Evolutionary conservation across 2,329 filamentous ascomycete species (phyloP), one percentile per base, ranked within the genome.

Genomic region (Colletotrichum sublineola): DNA sequence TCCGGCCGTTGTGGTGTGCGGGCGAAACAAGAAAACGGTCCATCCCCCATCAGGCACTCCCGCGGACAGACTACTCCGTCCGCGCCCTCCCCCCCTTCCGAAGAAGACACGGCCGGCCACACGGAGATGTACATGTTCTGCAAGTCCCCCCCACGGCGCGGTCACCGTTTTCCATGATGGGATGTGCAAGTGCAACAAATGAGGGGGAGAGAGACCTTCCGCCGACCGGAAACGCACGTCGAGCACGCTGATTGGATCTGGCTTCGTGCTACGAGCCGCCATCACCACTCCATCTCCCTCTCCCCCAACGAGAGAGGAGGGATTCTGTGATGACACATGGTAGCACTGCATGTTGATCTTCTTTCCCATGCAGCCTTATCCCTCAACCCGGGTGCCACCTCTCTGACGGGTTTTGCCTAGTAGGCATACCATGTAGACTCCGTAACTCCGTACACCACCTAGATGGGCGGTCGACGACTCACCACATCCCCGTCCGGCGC

Each of bases 361-460:
- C 68, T 71, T 71, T 71, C 48, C 24, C 63, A 71, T 71, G 68
- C 68, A 71, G 68, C 68, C 68, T 71, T 71, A 71, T 71, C 68
- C 68, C 56, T 56, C 48, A 61, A 61, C 50, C 57, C 63, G 57
- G 68, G 50, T 48, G 46, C 20, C 9, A 48, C 46, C 20, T 24
- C 44, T 46, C n/a, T 46, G 31, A 24, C 33, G 31, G 31, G 58
- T 20, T 63, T n/a, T 18, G 15, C 42, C 42, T 20, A 44, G 14
- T 15, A 42, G 2, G 40, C 40, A 14, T 7, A 42, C 14, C 40
- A 42, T 18, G 40, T 18, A 42, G 24, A 1, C 14, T 42, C 40
- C 1, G 40, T 42, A 18, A 42, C 40, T 42, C 40, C 3, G 40
- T n/a, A 46, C 8, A 46, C n/a, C 7, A n/a, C 44, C 44, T 20